phyloP scores from a whole-genome alignment of 768 basidiomycete species.

The Tulasnella sp. region DNA sequence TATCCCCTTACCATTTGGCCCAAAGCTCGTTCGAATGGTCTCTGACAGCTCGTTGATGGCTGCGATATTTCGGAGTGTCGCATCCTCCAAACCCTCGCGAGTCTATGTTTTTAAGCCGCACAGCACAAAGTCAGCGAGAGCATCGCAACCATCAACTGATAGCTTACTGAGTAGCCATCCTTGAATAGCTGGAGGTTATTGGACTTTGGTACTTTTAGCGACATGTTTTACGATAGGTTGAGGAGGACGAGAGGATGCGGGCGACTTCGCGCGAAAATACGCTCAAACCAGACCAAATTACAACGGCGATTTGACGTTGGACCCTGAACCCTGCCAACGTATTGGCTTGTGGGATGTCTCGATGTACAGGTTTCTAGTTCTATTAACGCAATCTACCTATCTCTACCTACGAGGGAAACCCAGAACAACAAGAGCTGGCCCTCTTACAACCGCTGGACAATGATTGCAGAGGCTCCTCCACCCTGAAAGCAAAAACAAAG shows the following conservation, averaged over 20 bases:
- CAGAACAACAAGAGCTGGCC: neutral
- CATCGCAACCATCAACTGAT: neutral
- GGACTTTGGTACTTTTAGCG: conserved; percentile 86
- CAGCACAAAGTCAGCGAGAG: neutral
- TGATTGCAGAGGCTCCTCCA: conserved; percentile 83
- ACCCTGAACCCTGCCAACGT: too few species aligned
- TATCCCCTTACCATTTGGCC: conserved; percentile 71
- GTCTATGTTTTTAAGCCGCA: conserved; percentile 34
- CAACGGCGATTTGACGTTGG: too few species aligned
- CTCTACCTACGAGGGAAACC: too few species aligned
- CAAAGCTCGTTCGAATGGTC: conserved; percentile 92
- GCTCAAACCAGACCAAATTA: too few species aligned
- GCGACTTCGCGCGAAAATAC: too few species aligned
- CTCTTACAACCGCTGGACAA: conserved; percentile 47
- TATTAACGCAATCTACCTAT: too few species aligned
- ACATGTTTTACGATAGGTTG: conserved; percentile 40
- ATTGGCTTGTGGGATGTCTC: too few species aligned
- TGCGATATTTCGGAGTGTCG: conserved; percentile 91
- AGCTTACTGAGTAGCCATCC: conserved; percentile 82
- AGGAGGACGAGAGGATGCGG: too few species aligned
- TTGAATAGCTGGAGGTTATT: conserved; percentile 90
- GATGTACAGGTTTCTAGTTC: too few species aligned
- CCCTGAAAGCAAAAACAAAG: conserved; percentile 41
- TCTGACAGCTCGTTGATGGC: conserved; percentile 92
- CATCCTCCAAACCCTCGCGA: conserved; percentile 86